A percentile compares a stretch with the other conserved stretches of the same genome.
phyloP scores from a whole-genome alignment of 768 basidiomycete species.

The Suillus hirtellus region DNA sequence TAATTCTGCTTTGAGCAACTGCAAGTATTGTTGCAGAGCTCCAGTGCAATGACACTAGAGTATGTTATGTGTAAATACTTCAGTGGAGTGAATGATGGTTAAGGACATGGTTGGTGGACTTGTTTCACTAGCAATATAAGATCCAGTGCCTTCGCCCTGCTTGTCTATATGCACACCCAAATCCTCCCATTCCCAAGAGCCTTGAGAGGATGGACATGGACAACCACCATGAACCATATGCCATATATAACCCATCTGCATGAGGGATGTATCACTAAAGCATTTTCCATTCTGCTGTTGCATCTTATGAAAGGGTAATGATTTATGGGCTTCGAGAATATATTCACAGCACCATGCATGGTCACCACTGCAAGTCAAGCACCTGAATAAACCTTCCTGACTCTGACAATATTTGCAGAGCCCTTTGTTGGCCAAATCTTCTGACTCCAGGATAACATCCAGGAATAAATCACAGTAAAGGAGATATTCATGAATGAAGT shows the following conservation, averaged over 20 bases:
- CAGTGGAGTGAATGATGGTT: slow-evolving; percentile 4
- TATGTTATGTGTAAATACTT: slow-evolving; percentile 10
- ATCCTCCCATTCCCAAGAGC: background rate
- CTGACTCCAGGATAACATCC: slow-evolving; percentile 2
- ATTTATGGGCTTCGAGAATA: background rate
- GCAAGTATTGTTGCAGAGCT: background rate
- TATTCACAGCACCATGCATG: slow-evolving; percentile 3
- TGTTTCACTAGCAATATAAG: too few relatives aligned
- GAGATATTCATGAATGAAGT: slow-evolving; percentile 8
- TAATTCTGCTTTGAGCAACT: slow-evolving; percentile 5
- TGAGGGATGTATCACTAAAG: slow-evolving; percentile 18
- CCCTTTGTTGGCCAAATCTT: background rate
- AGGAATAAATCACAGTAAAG: background rate
- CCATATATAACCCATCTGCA: slow-evolving; percentile 21
- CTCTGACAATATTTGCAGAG: background rate
- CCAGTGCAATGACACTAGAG: slow-evolving; percentile 9
- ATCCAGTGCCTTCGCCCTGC: background rate
- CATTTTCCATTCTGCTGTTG: slow-evolving; percentile 22
- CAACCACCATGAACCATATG: slow-evolving; percentile 24
- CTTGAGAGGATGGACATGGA: slow-evolving; percentile 15
- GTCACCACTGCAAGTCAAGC: slow-evolving; percentile 7
- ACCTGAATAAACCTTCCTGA: background rate
- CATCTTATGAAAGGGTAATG: slow-evolving; percentile 20
- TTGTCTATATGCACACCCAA: background rate
- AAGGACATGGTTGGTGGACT: too few relatives aligned